phyloP scores from a whole-genome alignment of 345 rosid genomes.

The Gossypium australe region DNA sequence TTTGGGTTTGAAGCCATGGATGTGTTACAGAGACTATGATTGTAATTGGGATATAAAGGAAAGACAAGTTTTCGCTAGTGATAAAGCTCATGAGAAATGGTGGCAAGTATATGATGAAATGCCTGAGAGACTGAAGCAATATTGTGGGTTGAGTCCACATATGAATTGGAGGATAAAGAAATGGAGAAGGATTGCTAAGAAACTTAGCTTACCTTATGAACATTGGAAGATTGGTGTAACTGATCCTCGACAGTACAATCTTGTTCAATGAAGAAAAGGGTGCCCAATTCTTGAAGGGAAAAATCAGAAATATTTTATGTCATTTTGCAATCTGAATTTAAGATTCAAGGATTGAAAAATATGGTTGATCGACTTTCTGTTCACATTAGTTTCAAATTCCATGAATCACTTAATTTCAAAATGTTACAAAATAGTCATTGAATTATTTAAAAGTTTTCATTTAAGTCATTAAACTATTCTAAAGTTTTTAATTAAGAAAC shows the following conservation, averaged over 20 bases:
- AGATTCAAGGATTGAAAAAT: background rate
- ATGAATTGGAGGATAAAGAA: slow-evolving; percentile 46
- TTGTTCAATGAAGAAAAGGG: slow-evolving; percentile 11
- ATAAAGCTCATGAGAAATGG: slow-evolving; percentile 54
- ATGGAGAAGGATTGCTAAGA: slow-evolving; percentile 51
- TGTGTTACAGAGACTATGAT: slow-evolving; percentile 81
- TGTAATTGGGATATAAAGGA: slow-evolving; percentile 69
- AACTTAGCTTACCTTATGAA: slow-evolving; percentile 31
- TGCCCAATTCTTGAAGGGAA: background rate
- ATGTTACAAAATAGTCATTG: too few species aligned
- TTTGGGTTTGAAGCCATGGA: slow-evolving; percentile 88
- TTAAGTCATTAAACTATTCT: too few species aligned
- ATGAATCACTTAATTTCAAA: too few species aligned
- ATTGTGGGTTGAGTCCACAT: slow-evolving; percentile 43
- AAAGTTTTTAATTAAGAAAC: too few species aligned
- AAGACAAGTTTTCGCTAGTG: slow-evolving; percentile 52
- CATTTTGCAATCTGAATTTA: background rate
- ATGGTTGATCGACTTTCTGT: background rate
- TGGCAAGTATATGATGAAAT: slow-evolving; percentile 66
- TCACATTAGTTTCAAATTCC: too few species aligned
- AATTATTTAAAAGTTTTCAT: too few species aligned
- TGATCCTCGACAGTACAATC: slow-evolving; percentile 45
- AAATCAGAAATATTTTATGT: background rate
- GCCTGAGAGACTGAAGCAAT: slow-evolving; percentile 45
- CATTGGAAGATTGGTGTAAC: slow-evolving; percentile 60